Conservation (phyloP, 495 filamentous ascomycete genomes). For the Penicillium alfredii region DNA sequence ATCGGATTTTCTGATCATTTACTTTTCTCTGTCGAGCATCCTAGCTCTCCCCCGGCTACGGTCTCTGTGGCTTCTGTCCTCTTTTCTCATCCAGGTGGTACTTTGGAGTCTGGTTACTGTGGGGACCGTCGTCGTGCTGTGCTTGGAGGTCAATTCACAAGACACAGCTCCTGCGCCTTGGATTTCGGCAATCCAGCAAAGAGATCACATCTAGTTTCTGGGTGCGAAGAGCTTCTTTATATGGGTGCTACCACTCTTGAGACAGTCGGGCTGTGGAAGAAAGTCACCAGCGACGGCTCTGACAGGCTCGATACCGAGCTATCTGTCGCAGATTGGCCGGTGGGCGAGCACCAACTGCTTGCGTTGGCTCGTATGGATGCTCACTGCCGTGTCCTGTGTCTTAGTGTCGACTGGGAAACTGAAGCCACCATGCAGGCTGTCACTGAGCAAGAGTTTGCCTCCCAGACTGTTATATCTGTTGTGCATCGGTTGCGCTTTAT, state of each 20-base stretch:
- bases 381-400: no score
- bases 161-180: conserved; percentile 10
- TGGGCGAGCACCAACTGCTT: conserved; percentile 19
- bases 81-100: conserved; percentile 1
- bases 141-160: conserved; percentile 27
- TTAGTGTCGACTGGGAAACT: conserved; percentile 21
- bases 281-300: conserved; percentile 20
- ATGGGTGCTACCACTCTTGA: conserved; percentile 26
- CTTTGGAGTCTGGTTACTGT: conserved; percentile 14
- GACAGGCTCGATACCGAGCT: conserved; percentile 9
- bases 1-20: conserved; percentile 28
- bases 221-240: conserved; percentile 26
- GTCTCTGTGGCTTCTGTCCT: conserved; percentile 21
- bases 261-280: conserved; percentile 18
- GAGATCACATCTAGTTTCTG: conserved; percentile 26
- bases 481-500: conserved; percentile 38
- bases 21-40: conserved; percentile 21
- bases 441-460: conserved; percentile 26
- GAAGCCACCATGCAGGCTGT: conserved; percentile 20
- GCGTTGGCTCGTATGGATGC: conserved; percentile 20
- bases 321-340: conserved; percentile 10
- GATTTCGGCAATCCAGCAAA: conserved; percentile 13
- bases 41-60: conserved; percentile 23
- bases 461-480: conserved; percentile 40
- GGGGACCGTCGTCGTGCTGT: conserved; percentile 7